These are phyloP conservation scores for Psilocybe subaeruginosa DNA, from an alignment of 768 basidiomycete species.

Conservation along the genomic window DNA sequence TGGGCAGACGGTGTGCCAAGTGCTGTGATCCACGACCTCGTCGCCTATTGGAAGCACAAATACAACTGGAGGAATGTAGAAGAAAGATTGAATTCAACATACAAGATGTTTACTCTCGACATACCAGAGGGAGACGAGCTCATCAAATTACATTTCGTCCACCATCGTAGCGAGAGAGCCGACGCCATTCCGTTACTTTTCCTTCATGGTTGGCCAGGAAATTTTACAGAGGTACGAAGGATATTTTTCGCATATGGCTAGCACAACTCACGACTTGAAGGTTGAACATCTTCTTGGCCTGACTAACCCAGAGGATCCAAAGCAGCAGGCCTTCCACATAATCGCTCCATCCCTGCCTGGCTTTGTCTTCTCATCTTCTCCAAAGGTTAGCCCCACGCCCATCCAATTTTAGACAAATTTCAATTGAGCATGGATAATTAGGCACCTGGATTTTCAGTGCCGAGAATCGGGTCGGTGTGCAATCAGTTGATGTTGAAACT, in stretches of 20 bases:
- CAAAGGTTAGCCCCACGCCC: slow-evolving; percentile 20
- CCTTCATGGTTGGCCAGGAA: slow-evolving; percentile 55
- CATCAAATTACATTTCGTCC: slow-evolving; percentile 56
- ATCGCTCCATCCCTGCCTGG: slow-evolving; percentile 35
- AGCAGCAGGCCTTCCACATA: slow-evolving; percentile 34
- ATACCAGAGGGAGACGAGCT: slow-evolving; percentile 46
- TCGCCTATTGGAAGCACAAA: slow-evolving; percentile 43
- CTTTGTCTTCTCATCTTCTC: slow-evolving; percentile 34
- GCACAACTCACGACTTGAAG: slow-evolving; percentile 10
- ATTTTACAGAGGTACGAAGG: slow-evolving; percentile 32
- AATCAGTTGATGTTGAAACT: slow-evolving; percentile 35
- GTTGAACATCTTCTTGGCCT: slow-evolving; percentile 32
- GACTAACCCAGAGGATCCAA: slow-evolving; percentile 27
- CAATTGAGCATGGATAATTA: slow-evolving; percentile 1
- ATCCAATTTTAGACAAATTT: background rate
- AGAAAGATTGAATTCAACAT: slow-evolving; percentile 43
- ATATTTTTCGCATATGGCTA: slow-evolving; percentile 1
- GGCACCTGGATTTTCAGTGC: slow-evolving; percentile 28
- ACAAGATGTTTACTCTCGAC: slow-evolving; percentile 53
- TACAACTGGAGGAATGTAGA: slow-evolving; percentile 57
- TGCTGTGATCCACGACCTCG: slow-evolving; percentile 40
- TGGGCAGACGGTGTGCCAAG: slow-evolving; percentile 55
- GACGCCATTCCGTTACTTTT: slow-evolving; percentile 57
- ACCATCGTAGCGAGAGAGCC: slow-evolving; percentile 40
- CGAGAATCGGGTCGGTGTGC: slow-evolving; percentile 29